Base-by-base conservation (phyloP, 768 basidiomycete genomes). In the Pisolithus tinctorius region DNA sequence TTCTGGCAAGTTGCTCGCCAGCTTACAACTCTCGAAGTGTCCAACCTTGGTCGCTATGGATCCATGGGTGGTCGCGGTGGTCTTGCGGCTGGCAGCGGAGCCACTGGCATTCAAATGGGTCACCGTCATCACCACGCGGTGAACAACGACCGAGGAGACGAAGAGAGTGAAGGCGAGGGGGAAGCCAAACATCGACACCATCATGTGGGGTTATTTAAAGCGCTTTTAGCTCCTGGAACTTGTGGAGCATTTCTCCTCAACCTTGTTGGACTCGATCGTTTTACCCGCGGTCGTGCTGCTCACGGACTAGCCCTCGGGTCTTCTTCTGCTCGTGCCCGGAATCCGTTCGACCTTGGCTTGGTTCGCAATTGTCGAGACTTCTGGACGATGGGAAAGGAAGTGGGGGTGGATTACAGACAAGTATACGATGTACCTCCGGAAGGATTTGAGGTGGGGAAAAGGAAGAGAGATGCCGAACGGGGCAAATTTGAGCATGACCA, bases 1-100 rank as follows among this genome's bases (percentile, higher is more conserved):
- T 74, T 84, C 45, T 95, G 90, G 89, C 95, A 99, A 68, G 82
- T 97, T 49, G 81, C 86, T 2, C 81, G 86, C 25, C 94, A 98
- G 62, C 91, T 98, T 80, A 99, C 95, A 1, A 97, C 95, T 0
- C 78, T 94, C 49, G 95, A 99, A 63, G 91, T 98, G 3, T 86
- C 85, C 53, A 99, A 99, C 63, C 82, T 98, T 2, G 93, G 95
- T 3, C 81, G 95, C 43, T 97, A 86, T 62, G 95, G 96, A 11
- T 97, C 85, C 72, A 95, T 99, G 92, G 95, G 96, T 36, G 94
- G 94, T 0, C 83, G 90, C 39, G 88, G 83, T 0, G 81, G 82
- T 17, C 79, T 82, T 3, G 81, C 77, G 36, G 72, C 86, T 6
- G 72, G 31, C 4, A 34, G 31, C 31, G 31, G 13, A 34, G 31